phyloP scores from a whole-genome alignment of 208 protist species.

The Leishmania mexicana region DNA sequence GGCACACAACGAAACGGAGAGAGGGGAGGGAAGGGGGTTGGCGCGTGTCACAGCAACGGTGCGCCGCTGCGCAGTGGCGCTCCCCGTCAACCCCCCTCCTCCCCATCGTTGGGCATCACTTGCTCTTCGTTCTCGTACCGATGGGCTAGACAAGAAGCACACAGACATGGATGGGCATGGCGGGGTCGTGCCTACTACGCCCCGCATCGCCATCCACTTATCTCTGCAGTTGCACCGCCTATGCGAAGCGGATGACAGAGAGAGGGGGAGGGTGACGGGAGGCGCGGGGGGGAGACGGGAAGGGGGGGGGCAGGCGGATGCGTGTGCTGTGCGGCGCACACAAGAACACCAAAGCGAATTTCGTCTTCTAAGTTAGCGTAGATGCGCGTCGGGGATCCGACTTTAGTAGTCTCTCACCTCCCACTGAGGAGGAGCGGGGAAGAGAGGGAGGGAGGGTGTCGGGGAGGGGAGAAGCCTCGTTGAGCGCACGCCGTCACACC shows the following conservation, averaged over 20 bases:
- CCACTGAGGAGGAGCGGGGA: not conserved
- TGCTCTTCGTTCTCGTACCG: not conserved
- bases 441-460: not conserved
- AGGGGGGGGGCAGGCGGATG: too few relatives aligned
- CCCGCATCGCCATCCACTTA: not conserved
- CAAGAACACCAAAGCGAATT: too few relatives aligned
- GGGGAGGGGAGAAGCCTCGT: not conserved
- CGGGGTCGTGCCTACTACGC: not conserved
- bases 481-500: not conserved
- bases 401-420: too few relatives aligned
- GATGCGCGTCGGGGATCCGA: too few relatives aligned
- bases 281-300: too few relatives aligned
- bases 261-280: not conserved
- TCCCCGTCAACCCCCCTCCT: not conserved
- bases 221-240: not conserved
- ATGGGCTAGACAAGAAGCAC: not conserved
- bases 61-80: not conserved
- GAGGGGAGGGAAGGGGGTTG: not conserved
- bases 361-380: too few relatives aligned
- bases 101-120: not conserved
- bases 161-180: not conserved
- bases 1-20: not conserved
- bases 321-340: too few relatives aligned
- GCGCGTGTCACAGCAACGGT: not conserved
- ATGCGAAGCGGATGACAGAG: not conserved